Evolutionary conservation across 2,329 filamentous ascomycete genomes (phyloP), one percentile per base, ranked within the genome.

Genomic region (Diaporthe sp.): DNA sequence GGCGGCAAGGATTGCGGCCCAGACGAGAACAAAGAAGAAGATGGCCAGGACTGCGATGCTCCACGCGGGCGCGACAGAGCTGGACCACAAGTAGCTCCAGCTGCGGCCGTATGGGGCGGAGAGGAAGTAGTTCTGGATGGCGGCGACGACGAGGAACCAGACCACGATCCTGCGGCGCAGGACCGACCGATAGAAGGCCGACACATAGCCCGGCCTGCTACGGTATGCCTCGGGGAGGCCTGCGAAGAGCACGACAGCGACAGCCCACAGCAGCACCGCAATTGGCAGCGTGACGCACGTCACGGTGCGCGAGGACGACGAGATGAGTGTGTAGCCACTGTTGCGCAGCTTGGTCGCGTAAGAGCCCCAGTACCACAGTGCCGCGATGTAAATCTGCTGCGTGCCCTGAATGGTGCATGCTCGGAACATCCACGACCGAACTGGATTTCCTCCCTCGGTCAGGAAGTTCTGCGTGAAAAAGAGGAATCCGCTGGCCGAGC

Each of bases 391-490:
- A 77, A 91, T 85, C 79, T 93, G 91, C 78, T 93, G 91, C 5
- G 90, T 91, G 52, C 92, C 92, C 80, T 93, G 91, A 66, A 93
- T 92, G 17, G 90, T 82, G 78, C 91, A 92, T n/a, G 92, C 92
- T 73, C 92, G 89, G 83, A 91, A 92, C 33, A 92, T 90, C 92
- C 92, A 93, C 47, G 90, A 86, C 80, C 89, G 91, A 57, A 92
- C 88, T 9, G 91, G 90, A 2, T 89, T 88, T 61, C 90, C 90
- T 15, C 75, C 75, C 50, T 92, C 90, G 77, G 90, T 89, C 73
- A 91, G 91, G 78, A 92, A 93, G 81, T 93, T 93, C 67, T 92
- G 86, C 2, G 91, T 88, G 78, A 93, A 93, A 84, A 90, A 92
- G 74, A 93, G 85, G 0, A 89, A 90, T 17, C 92, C 92, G 54